Base-by-base conservation (phyloP, 2,329 filamentous ascomycete genomes). In the Hypoxylon sp. region DNA sequence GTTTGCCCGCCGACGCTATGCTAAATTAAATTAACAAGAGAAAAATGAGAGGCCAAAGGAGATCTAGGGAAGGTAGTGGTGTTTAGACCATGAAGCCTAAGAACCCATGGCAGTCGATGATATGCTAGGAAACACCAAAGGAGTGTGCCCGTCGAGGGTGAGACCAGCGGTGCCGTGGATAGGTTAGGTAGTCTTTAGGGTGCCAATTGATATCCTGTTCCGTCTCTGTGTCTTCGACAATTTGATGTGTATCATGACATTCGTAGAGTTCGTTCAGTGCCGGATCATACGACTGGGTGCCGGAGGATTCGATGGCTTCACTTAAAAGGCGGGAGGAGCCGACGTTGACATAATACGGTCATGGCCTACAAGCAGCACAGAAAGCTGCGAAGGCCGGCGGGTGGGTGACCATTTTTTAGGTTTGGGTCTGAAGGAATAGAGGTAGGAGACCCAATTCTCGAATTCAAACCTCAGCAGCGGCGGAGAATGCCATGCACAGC, bases 341-440 rank as follows among this genome's bases (percentile, higher is more conserved):
- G 72, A 75, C 30, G 67, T 70, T 49, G 72, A 71, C 62, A 71
- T 67, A 57, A 71, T 66, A 51, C 71, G 71, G 62, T 74, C 69
- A 54, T 78, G 71, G 59, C 74, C 73, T 54, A 75, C 73, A 49
- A 82, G 71, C 59, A 81, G 71, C 55, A 75, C 70, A 32, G 78
- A 76, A 49, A 82, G 73, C 63, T 73, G 72, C 26, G 78, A 82
- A 15, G 77, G 77, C 51, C 70, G 71, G 55, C 67, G 71, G 54
- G 64, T 62, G 21, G 65, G 61, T 15, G 69, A 69, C 16, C 63
- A 46, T 26, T 47, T 51, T 16, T 46, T 57, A 30, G 70, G 61
- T 62, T 67, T 69, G 51, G 62, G 60, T 58, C 71, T 67, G 61
- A 77, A 75, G 5, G 78, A 78, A 67, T 75, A 78, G 53, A 82